phyloP scores from a whole-genome alignment of 352 stramenopile genomes.

The Phytophthora megakarya region DNA sequence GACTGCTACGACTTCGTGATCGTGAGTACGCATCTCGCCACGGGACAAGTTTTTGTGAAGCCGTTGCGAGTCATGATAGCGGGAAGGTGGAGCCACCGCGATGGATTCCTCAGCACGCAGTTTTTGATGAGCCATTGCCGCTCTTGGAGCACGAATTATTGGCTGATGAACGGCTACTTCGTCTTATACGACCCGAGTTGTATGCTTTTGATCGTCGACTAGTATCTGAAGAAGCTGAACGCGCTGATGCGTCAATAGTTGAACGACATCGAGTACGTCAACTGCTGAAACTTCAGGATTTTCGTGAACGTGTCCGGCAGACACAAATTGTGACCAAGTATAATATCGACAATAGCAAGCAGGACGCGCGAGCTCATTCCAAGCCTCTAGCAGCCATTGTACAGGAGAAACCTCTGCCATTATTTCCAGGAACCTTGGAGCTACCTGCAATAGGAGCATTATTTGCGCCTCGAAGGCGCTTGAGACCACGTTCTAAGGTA shows the following conservation, averaged over 20 bases:
- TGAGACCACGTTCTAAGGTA: conserved; percentile 51
- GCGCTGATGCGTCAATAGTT: conserved; percentile 43
- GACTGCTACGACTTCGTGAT: conserved; percentile 59
- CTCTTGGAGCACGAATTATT: conserved; percentile 64
- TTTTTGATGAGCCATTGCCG: conserved; percentile 75
- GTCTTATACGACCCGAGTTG: conserved; percentile 67
- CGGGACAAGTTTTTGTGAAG: conserved; percentile 49
- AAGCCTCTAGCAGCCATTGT: conserved; percentile 69
- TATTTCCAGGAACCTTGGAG: conserved; percentile 73
- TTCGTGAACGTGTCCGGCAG: conserved; percentile 58
- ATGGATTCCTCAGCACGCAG: conserved; percentile 33
- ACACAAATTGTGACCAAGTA: conserved; percentile 32
- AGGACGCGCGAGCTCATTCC: conserved; percentile 28
- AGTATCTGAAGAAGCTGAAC: conserved; percentile 47
- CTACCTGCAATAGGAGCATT: conserved; percentile 57
- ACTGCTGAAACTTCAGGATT: conserved; percentile 65
- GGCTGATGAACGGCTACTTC: conserved; percentile 59
- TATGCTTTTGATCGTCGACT: conserved; percentile 58
- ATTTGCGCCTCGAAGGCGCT: conserved; percentile 55
- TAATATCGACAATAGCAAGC: conserved; percentile 23
- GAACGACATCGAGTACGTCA: conserved; percentile 52
- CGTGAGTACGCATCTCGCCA: conserved; percentile 51
- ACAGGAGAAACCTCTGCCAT: conserved; percentile 82
- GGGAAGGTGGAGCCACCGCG: conserved; percentile 29
- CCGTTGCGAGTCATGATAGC: conserved; percentile 21